These are phyloP conservation scores for Saccharomycopsis selenospora DNA, from an alignment of 805 yeast species.

Conservation along the genomic window DNA sequence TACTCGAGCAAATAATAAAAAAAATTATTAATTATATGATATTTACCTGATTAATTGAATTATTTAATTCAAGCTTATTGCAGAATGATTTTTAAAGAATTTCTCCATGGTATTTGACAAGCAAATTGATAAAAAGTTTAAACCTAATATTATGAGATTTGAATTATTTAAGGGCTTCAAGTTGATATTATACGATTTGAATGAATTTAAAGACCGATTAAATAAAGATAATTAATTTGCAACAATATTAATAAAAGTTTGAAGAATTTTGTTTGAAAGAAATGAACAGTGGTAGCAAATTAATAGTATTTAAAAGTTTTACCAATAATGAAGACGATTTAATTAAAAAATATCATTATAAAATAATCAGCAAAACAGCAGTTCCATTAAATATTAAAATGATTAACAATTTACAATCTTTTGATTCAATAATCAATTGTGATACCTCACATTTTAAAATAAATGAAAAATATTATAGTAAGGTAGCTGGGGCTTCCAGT, in stretches of 20 bases:
- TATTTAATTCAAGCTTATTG: too few relatives aligned
- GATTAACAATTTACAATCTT: background rate
- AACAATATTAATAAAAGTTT: background rate
- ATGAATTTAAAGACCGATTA: too few relatives aligned
- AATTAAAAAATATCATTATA: background rate
- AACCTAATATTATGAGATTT: background rate
- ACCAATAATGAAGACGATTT: background rate
- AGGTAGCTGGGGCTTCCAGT: too few relatives aligned
- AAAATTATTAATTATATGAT: too few relatives aligned
- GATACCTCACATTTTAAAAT: too few relatives aligned
- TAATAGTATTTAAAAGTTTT: background rate
- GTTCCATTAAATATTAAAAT: background rate
- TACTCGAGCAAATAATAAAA: too few relatives aligned
- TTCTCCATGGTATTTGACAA: background rate
- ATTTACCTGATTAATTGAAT: too few relatives aligned
- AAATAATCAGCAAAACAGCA: constrained; percentile 1
- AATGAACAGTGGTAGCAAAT: background rate
- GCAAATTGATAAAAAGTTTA: background rate
- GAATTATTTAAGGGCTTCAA: background rate
- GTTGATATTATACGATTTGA: background rate
- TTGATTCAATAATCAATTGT: background rate
- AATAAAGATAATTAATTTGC: background rate
- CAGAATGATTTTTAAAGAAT: too few relatives aligned
- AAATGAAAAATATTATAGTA: too few relatives aligned
- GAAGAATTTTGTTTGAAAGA: background rate